Percentiles rank a stretch among this genome's conserved stretches.
Evolutionary conservation across 805 yeast genomes (phyloP).

Genomic region (Suhomyces kilbournensis): DNA sequence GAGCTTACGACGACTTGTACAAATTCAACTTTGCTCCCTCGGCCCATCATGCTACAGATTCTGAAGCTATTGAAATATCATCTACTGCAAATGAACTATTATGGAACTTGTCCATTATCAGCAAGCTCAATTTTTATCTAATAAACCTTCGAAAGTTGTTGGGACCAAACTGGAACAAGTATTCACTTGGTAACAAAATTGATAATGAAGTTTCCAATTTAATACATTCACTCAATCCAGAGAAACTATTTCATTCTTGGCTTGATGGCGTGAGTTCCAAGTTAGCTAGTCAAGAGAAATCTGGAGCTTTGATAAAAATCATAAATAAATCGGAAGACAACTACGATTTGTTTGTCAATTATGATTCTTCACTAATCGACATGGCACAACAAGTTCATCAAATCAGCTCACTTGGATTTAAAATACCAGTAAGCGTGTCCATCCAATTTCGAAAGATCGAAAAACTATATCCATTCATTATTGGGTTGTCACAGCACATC

Average conservation of each 20-base stretch:
- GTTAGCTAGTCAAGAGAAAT: constrained; percentile 5
- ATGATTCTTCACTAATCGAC: constrained; percentile 42
- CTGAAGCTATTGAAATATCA: not conserved
- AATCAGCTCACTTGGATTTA: constrained; percentile 48
- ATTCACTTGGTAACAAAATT: constrained; percentile 56
- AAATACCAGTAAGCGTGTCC: constrained; percentile 53
- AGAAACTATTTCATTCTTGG: constrained; percentile 50
- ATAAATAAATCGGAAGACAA: constrained; percentile 14
- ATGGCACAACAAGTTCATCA: constrained; percentile 55
- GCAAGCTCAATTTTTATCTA: constrained; percentile 24
- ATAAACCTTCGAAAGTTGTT: constrained; percentile 20
- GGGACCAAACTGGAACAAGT: constrained; percentile 38
- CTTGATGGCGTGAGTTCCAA: constrained; percentile 12
- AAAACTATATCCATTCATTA: constrained; percentile 55
- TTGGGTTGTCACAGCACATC: constrained; percentile 51
- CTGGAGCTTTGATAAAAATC: constrained; percentile 8
- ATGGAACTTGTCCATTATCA: constrained; percentile 12
- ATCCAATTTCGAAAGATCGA: constrained; percentile 49
- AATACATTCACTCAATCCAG: constrained; percentile 44
- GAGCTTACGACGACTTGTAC: not conserved
- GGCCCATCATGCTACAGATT: not conserved
- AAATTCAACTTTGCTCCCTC: not conserved
- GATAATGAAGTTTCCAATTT: constrained; percentile 47
- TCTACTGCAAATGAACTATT: constrained; percentile 1
- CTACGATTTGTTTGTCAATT: constrained; percentile 45